Conservation (phyloP, 495 filamentous ascomycete genomes). For the Chaetomium tenue region DNA sequence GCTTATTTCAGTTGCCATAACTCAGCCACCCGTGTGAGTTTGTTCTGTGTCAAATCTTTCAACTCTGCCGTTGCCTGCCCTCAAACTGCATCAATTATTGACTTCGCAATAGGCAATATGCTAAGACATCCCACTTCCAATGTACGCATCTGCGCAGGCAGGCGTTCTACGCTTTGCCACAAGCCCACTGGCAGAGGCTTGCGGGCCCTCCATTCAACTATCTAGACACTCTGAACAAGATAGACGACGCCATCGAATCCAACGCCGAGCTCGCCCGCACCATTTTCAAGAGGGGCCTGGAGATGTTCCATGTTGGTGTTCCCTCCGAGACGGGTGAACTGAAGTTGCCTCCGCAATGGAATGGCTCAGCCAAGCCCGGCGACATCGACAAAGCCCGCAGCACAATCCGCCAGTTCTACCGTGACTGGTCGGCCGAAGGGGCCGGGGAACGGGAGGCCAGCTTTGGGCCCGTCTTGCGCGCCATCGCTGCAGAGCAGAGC, state of each 20-base stretch:
- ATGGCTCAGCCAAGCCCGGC: constrained; percentile 58
- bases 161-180: constrained; percentile 87
- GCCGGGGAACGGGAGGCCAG: constrained; percentile 67
- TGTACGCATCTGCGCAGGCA: constrained; percentile 85
- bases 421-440: constrained; percentile 89
- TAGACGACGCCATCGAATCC: constrained; percentile 84
- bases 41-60: background rate
- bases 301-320: constrained; percentile 57
- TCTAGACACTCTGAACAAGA: constrained; percentile 66
- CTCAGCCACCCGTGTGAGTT: background rate
- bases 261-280: constrained; percentile 80
- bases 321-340: constrained; percentile 15
- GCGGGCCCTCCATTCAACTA: constrained; percentile 77
- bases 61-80: background rate
- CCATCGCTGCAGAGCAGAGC: constrained; percentile 57
- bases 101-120: constrained; percentile 66
- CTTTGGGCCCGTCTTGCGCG: constrained; percentile 67
- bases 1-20: background rate
- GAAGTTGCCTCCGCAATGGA: constrained; percentile 54
- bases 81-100: constrained; percentile 4
- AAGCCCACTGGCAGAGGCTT: constrained; percentile 75
- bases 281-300: constrained; percentile 66
- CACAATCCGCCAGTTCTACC: constrained; percentile 88
- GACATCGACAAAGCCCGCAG: constrained; percentile 89
- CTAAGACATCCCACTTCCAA: constrained; percentile 76